Evolutionary conservation across 345 rosid species (phyloP), one percentile per base, ranked within the genome.

Genomic region (Gossypium rotundifolium): DNA sequence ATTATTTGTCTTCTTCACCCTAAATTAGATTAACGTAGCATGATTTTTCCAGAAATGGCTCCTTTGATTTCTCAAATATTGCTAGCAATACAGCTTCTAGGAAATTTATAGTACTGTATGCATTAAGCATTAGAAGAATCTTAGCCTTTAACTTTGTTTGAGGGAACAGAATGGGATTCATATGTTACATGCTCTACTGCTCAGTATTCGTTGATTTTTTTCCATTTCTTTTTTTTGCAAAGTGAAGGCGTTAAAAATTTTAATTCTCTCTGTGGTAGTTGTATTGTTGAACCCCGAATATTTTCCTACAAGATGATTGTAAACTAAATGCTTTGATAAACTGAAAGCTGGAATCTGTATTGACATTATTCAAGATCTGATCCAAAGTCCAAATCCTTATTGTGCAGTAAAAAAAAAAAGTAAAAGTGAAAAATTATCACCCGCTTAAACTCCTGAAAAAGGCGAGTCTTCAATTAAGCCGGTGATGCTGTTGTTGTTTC

Each of bases 261-360:
- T 68, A 8, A 8, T 68, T 68, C 51, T 51, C 44, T 49, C 72
- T 20, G 44, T 46, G 7, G 14, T 23, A 68, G 58, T 48, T 48
- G 38, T 20, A 16, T 49, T 48, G 4, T 40, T 22, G 63, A 45
- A 73, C 17, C 74, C 59, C 60, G 22, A 17, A 25, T 14, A 58
- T 44, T 25, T 49, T 16, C 14, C 42, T 20, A 27, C 25, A 73
- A 63, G 57, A 27, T 63, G n/a, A 20, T 64, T 10, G 44, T 38
- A 57, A 62, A 42, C 54, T 69, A 17, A 58, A 29, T 74, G 44
- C 18, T 74, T 75, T 12, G 49, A 61, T 71, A 29, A 45, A 42
- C 12, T 65, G 44, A 59, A 71, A 62, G 48, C 23, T 44, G 17
- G 20, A 9, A 66, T 54, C 14, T 75, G 13, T 17, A 20, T 25